Conservation (phyloP, 176 grass and related monocot species). For the Saccharum spontaneum region DNA sequence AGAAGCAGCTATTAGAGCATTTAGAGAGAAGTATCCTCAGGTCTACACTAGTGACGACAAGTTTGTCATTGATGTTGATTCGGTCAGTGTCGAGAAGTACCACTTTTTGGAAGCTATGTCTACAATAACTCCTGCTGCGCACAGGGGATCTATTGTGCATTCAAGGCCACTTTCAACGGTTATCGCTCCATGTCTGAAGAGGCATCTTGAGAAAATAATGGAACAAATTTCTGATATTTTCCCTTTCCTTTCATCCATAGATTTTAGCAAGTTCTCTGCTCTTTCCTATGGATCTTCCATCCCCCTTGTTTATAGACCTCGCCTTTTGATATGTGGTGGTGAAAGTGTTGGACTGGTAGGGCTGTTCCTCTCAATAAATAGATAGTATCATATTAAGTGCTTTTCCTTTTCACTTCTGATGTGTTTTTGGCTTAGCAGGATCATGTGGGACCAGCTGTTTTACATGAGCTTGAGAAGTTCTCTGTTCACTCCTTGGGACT, state of each 20-base stretch:
- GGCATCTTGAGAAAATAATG: slow-evolving; percentile 91
- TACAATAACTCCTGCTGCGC: slow-evolving; percentile 90
- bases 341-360: slow-evolving; percentile 90
- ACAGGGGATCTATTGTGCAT: slow-evolving; percentile 90
- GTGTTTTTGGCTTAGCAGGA: slow-evolving; percentile 68
- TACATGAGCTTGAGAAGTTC: slow-evolving; percentile 99
- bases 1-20: slow-evolving; percentile 93
- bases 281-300: slow-evolving; percentile 78
- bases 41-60: slow-evolving; percentile 99
- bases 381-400: slow-evolving; percentile 7
- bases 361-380: slow-evolving; percentile 3
- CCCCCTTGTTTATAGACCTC: slow-evolving; percentile 95
- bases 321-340: slow-evolving; percentile 81
- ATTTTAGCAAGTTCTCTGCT: slow-evolving; percentile 67
- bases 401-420: slow-evolving; percentile 42
- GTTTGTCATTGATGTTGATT: slow-evolving; percentile 98
- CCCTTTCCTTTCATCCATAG: slow-evolving; percentile 65
- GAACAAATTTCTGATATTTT: slow-evolving; percentile 78
- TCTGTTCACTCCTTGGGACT: slow-evolving; percentile 91
- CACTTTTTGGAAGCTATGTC: slow-evolving; percentile 99
- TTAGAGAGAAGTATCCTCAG: slow-evolving; percentile 98
- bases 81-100: slow-evolving; percentile 73
- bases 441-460: slow-evolving; percentile 95
- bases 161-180: slow-evolving; percentile 82
- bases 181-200: slow-evolving; percentile 79